A percentile compares a stretch with the other conserved stretches of the same genome.
These are phyloP conservation scores for Zopfia rhizophila DNA, from an alignment of 2,329 filamentous ascomycete genomes.

Conservation along the genomic window DNA sequence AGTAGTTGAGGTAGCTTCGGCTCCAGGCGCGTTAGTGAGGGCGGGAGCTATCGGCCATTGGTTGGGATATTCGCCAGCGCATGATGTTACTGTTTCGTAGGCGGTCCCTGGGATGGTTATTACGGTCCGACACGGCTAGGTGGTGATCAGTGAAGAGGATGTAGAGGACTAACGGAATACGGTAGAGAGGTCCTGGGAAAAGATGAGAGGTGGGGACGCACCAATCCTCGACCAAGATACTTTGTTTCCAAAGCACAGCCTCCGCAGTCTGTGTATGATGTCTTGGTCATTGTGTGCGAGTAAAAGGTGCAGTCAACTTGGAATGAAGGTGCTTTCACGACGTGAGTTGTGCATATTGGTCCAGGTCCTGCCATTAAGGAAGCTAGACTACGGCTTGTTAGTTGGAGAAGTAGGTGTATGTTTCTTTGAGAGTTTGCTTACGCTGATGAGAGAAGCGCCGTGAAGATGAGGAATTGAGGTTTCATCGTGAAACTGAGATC, in stretches of 20 bases:
- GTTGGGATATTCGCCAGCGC: slow-evolving; percentile 20
- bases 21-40: slow-evolving; percentile 13
- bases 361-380: slow-evolving; percentile 8
- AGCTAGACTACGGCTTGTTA: slow-evolving; percentile 3
- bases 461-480: neutral
- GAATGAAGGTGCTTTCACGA: slow-evolving; percentile 30
- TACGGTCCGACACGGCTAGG: slow-evolving; percentile 31
- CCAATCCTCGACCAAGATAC: slow-evolving; percentile 35
- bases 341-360: slow-evolving; percentile 27
- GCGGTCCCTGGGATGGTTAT: slow-evolving; percentile 28
- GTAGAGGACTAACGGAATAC: too few species aligned
- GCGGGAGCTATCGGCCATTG: neutral
- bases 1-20: too few species aligned
- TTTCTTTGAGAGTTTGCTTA: too few species aligned
- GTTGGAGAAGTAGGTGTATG: too few species aligned
- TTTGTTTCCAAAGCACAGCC: slow-evolving; percentile 34
- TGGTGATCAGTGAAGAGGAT: slow-evolving; percentile 12
- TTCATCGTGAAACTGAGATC: slow-evolving; percentile 1
- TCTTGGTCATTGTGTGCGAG: slow-evolving; percentile 33
- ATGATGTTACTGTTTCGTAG: slow-evolving; percentile 23
- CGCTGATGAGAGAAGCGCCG: slow-evolving; percentile 1
- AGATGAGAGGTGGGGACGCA: slow-evolving; percentile 20
- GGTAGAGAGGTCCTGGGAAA: too few species aligned
- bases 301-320: slow-evolving; percentile 35
- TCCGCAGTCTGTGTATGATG: slow-evolving; percentile 38